These are phyloP conservation scores for Oropetium thomaeum DNA, from an alignment of 176 grass and related monocot genomes.

Conservation along the genomic window DNA sequence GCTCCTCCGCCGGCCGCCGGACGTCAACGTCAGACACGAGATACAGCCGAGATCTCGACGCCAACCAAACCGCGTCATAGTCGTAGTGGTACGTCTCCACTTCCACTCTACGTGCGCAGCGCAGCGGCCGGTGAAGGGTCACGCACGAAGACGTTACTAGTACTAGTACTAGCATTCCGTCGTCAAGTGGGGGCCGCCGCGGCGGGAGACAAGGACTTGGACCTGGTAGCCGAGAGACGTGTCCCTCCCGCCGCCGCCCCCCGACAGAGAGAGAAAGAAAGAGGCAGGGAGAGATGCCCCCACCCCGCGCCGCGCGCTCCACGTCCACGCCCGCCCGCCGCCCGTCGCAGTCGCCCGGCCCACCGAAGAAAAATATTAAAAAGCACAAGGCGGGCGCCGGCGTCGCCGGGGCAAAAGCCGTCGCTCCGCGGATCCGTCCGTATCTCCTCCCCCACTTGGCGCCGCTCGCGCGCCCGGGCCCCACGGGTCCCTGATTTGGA, in stretches of 20 bases:
- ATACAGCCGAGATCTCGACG: slow-evolving; percentile 21
- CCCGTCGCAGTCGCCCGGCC: not conserved
- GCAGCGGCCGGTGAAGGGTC: not conserved
- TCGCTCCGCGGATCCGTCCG: slow-evolving; percentile 12
- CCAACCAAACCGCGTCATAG: slow-evolving; percentile 32
- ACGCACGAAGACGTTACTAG: not conserved
- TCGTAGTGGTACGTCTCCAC: no score
- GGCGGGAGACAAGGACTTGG: slow-evolving; percentile 29
- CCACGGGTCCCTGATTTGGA: slow-evolving; percentile 24
- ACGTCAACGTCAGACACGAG: not conserved
- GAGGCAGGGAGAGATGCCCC: not conserved
- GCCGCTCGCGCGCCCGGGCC: slow-evolving; percentile 17
- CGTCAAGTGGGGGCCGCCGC: slow-evolving; percentile 22
- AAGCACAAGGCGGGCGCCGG: slow-evolving; percentile 30
- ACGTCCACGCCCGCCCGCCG: slow-evolving; percentile 13
- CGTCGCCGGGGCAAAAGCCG: slow-evolving; percentile 23
- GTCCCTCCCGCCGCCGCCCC: slow-evolving; percentile 1
- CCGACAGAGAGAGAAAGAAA: not conserved
- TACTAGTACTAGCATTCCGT: not conserved
- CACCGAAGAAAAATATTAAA: not conserved
- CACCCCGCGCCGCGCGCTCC: slow-evolving; percentile 33
- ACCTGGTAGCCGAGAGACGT: slow-evolving; percentile 28
- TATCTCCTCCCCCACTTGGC: slow-evolving; percentile 46
- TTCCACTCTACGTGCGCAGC: slow-evolving; percentile 17
- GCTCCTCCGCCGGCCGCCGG: not conserved